Percentiles rank a stretch among this genome's conserved stretches.
These are phyloP conservation scores for Populus nigra DNA, from an alignment of 345 rosid species.

Conservation along the genomic window DNA sequence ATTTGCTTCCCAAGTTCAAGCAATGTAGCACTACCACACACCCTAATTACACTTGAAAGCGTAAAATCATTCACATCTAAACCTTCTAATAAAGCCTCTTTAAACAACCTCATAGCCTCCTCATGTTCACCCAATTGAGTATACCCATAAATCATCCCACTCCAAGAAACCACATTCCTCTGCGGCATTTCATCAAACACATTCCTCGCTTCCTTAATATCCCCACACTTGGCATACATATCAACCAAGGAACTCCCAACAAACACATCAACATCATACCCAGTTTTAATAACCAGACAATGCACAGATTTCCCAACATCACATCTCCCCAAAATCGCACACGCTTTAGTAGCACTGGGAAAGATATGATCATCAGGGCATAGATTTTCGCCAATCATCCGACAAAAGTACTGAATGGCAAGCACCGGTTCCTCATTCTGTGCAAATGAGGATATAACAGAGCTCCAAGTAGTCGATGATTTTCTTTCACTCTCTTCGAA, in stretches of 20 bases:
- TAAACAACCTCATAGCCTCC: constrained; percentile 69
- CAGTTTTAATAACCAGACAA: constrained; percentile 56
- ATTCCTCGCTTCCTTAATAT: constrained; percentile 51
- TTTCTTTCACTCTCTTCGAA: constrained; percentile 51
- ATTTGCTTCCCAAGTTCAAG: constrained; percentile 84
- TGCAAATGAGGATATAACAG: constrained; percentile 69
- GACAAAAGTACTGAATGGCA: constrained; percentile 62
- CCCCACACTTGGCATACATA: constrained; percentile 81
- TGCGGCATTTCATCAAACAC: constrained; percentile 84
- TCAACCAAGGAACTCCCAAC: constrained; percentile 82
- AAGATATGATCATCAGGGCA: constrained; percentile 73
- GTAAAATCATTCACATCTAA: constrained; percentile 81
- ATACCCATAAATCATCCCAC: constrained; percentile 86
- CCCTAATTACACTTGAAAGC: constrained; percentile 68
- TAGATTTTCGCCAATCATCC: constrained; percentile 42
- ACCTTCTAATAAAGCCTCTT: constrained; percentile 48
- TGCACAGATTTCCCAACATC: constrained; percentile 65
- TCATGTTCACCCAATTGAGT: constrained; percentile 66
- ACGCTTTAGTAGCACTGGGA: constrained; percentile 74
- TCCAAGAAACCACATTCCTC: constrained; percentile 87
- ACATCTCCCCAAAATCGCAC: constrained; percentile 56
- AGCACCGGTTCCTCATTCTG: constrained; percentile 79
- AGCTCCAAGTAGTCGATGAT: constrained; percentile 85
- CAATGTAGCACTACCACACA: constrained; percentile 65
- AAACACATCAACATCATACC: constrained; percentile 61